phyloP scores from a whole-genome alignment of 495 filamentous ascomycete species.

The Tuber umbilicatum region DNA sequence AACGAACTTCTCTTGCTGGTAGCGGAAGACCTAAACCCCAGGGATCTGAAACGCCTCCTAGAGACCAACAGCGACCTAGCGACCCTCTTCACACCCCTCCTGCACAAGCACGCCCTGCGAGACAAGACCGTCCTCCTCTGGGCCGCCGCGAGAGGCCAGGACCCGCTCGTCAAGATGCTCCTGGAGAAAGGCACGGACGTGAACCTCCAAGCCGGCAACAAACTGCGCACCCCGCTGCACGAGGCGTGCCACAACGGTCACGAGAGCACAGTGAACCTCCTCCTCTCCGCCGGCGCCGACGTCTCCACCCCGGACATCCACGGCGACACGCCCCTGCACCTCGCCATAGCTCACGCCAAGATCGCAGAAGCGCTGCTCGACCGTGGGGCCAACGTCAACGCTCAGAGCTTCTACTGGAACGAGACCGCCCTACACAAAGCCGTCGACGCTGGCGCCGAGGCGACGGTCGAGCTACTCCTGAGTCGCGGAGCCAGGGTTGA shows the following conservation, averaged over 20 bases:
- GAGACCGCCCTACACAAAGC: not conserved
- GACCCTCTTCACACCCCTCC: conserved; percentile 16
- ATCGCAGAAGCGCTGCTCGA: not conserved
- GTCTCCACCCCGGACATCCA: not conserved
- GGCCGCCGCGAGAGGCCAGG: not conserved
- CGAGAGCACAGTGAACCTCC: not conserved
- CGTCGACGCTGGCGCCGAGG: not conserved
- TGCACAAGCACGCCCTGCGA: conserved; percentile 12
- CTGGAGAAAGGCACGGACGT: conserved; percentile 17
- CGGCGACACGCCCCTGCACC: conserved; percentile 6
- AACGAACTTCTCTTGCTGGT: conserved; percentile 27
- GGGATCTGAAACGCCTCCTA: conserved; percentile 19
- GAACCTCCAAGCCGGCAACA: conserved; percentile 2
- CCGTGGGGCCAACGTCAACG: conserved; percentile 9
- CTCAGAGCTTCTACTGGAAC: not conserved
- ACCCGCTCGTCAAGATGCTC: conserved; percentile 12
- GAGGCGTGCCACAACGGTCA: conserved; percentile 9
- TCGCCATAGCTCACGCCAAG: not conserved
- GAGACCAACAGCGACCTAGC: conserved; percentile 18
- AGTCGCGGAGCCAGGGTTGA: not conserved
- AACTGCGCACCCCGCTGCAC: conserved; percentile 31
- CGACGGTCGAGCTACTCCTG: not conserved
- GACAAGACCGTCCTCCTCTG: not conserved
- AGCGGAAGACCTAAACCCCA: conserved; percentile 5
- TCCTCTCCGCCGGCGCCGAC: conserved; percentile 6